Evolutionary conservation across 2,329 filamentous ascomycete genomes (phyloP).

Genomic region (Fusarium sacchari): DNA sequence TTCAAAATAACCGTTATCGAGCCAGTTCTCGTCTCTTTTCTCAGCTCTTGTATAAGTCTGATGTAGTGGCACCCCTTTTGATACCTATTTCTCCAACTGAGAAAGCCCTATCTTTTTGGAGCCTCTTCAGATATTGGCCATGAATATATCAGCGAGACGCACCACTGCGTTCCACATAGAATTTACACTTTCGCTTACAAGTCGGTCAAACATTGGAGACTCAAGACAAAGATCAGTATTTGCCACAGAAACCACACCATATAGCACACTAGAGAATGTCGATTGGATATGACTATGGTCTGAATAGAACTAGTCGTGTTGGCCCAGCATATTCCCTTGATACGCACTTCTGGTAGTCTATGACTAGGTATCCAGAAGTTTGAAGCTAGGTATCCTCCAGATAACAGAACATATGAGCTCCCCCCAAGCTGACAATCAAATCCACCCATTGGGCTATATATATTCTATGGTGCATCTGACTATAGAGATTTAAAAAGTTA

Average conservation of each 20-base stretch:
- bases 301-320: neutral
- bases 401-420: neutral
- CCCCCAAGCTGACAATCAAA: neutral
- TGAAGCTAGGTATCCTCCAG: neutral
- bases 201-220: neutral
- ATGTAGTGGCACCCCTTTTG: neutral
- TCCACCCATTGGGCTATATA: neutral
- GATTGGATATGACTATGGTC: neutral
- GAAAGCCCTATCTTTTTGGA: fast-evolving
- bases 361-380: neutral
- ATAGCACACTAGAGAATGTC: neutral
- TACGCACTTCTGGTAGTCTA: neutral
- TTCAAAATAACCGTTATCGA: neutral
- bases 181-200: neutral
- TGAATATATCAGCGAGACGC: fast-evolving
- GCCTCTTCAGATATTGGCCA: neutral
- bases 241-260: neutral
- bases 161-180: fast-evolving
- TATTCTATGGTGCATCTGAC: neutral
- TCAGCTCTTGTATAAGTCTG: neutral
- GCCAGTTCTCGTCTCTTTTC: neutral
- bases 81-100: neutral
- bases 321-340: neutral
- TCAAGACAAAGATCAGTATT: neutral
- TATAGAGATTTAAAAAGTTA: neutral